Percentiles rank a stretch among this genome's conserved stretches.
Conservation (phyloP, 345 rosid species). For the Aegle marmelos region DNA sequence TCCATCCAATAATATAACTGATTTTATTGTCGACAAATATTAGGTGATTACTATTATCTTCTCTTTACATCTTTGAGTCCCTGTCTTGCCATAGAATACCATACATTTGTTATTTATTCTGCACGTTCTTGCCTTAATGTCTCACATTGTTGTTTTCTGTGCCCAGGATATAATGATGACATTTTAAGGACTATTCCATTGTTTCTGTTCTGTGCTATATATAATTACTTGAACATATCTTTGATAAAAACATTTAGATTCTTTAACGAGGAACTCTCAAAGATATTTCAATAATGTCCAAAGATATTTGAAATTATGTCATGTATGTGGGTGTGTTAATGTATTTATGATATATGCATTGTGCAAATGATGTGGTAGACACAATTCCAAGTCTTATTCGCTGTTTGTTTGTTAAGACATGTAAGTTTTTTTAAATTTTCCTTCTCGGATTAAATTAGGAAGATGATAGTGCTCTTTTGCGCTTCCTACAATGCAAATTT, state of each 20-base stretch:
- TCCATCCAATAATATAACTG: not conserved
- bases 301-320: not conserved
- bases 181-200: not conserved
- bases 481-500: slow-evolving; percentile 94
- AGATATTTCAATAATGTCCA: not conserved
- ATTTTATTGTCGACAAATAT: not conserved
- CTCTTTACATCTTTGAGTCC: not conserved
- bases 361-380: not conserved
- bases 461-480: slow-evolving; percentile 89
- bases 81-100: not conserved
- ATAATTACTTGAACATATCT: not conserved
- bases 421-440: slow-evolving; percentile 8
- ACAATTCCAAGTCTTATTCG: not conserved
- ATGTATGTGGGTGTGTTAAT: not conserved
- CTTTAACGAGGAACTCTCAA: not conserved
- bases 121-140: not conserved
- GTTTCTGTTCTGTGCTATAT: not conserved
- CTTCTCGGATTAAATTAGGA: slow-evolving; percentile 44
- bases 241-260: not conserved
- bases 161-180: not conserved
- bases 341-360: not conserved
- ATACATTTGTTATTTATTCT: not conserved
- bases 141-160: not conserved
- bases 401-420: not conserved
- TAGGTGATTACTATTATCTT: not conserved